Evolutionary conservation across 2,329 filamentous ascomycete species (phyloP), one percentile per base, ranked within the genome.

Genomic region (Fusarium proliferatum): DNA sequence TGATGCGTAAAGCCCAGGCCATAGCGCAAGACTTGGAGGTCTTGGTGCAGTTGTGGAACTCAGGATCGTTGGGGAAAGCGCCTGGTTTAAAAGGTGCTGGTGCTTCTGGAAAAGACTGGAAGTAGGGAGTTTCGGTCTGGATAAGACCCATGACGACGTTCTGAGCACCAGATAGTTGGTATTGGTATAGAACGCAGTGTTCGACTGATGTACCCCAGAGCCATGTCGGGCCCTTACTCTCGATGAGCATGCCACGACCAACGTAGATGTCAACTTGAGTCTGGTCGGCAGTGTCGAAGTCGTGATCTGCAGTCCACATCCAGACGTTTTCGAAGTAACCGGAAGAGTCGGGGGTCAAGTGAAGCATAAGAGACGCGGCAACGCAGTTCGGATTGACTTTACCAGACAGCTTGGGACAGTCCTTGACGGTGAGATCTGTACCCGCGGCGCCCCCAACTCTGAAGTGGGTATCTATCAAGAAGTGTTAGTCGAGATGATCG

Each of bases 271-370:
- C 74, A 64, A 85, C 80, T 45, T 79, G 71, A 0, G 60, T 68
- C n/a, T 72, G 65, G 8, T 69, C 67, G 72, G 76, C 39, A 15
- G 46, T 60, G 26, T 80, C 76, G 1, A 78, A 36, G 74, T 93
- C 91, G 80, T 93, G 91, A 77, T 93, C 91, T 3, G 91, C 88
- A 19, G 90, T 88, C 91, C 90, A 93, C 73, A 89, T 87, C 90
- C 90, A 93, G 65, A 85, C 80, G 71, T 88, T 86, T 70, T 86
- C 84, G 38, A 86, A 73, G 65, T 86, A 86, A 12, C 86, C 88
- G 26, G 86, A 88, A 46, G 84, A 81, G 28, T 80, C 53, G 0
- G 75, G 34, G 0, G 85, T 88, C 11, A 89, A 53, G 69, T 87
- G 86, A 4, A 89, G 73, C 41, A 88, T 71, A 26, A 88, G 69